phyloP scores from a whole-genome alignment of 805 yeast species.

The Wickerhamiella australiensis region DNA sequence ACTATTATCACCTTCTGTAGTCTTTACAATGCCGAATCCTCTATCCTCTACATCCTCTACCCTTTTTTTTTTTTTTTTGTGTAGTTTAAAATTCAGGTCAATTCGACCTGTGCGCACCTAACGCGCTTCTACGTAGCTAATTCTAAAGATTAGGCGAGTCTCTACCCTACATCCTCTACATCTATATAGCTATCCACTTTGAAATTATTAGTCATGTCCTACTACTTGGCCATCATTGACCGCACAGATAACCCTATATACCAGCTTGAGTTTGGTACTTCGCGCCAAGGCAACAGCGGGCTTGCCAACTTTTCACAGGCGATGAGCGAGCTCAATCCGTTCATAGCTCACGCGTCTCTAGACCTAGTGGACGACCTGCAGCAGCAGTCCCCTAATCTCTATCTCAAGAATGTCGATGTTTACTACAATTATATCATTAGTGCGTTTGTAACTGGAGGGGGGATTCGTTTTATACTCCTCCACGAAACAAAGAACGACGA shows the following conservation, averaged over 20 bases:
- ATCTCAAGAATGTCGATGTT: constrained; percentile 68
- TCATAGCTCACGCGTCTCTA: constrained; percentile 74
- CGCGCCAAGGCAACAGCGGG: constrained; percentile 56
- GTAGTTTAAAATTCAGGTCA: no score
- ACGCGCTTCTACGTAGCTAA: no score
- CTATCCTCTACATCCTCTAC: no score
- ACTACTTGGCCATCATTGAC: constrained; percentile 80
- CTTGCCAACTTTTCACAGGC: constrained; percentile 49
- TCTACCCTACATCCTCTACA: no score
- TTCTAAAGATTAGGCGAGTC: no score
- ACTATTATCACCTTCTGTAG: no score
- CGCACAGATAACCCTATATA: constrained; percentile 76
- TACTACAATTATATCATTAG: constrained; percentile 76
- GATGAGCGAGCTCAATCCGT: constrained; percentile 71
- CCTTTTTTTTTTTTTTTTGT: no score
- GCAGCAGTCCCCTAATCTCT: constrained; percentile 56
- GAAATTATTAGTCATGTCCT: constrained; percentile 46
- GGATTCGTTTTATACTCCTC: constrained; percentile 63
- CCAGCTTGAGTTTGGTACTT: constrained; percentile 74
- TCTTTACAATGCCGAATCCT: no score
- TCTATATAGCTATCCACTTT: no score
- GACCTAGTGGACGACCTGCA: constrained; percentile 88
- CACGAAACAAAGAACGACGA: constrained; percentile 59
- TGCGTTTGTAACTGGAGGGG: constrained; percentile 80
- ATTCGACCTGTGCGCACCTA: no score